phyloP scores from a whole-genome alignment of 768 basidiomycete genomes.

The Baorangia bicolor region DNA sequence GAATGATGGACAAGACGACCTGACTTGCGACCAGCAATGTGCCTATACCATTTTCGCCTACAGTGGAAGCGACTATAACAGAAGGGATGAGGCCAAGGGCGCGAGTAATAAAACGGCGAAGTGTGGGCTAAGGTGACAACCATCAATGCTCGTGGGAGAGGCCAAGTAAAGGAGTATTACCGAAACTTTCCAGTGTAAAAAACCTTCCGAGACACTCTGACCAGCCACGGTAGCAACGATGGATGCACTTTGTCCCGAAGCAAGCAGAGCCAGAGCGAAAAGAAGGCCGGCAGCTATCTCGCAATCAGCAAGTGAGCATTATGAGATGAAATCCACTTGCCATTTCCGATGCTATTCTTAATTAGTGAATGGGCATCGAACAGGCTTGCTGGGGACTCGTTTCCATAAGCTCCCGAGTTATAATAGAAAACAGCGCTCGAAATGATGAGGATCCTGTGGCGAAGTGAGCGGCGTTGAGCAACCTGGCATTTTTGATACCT shows the following conservation, averaged over 20 bases:
- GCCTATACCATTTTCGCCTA: slow-evolving; percentile 70
- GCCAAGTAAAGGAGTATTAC: slow-evolving; percentile 36
- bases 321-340: slow-evolving; percentile 36
- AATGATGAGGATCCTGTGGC: slow-evolving; percentile 70
- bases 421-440: slow-evolving; percentile 82
- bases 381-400: slow-evolving; percentile 59
- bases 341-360: slow-evolving; percentile 59
- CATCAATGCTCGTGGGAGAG: slow-evolving; percentile 29
- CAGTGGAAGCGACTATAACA: slow-evolving; percentile 68
- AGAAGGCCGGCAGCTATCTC: slow-evolving; percentile 71
- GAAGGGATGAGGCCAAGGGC: slow-evolving; percentile 81
- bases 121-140: slow-evolving; percentile 49
- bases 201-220: slow-evolving; percentile 88
- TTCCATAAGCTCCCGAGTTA: slow-evolving; percentile 39
- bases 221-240: slow-evolving; percentile 89
- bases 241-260: slow-evolving; percentile 86
- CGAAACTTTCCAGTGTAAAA: slow-evolving; percentile 82
- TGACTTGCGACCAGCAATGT: slow-evolving; percentile 83
- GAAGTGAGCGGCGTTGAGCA: background rate
- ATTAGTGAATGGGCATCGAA: slow-evolving; percentile 85
- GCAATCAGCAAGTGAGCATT: background rate
- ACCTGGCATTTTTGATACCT: slow-evolving; percentile 22
- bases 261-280: slow-evolving; percentile 84
- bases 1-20: slow-evolving; percentile 77
- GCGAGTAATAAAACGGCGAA: slow-evolving; percentile 83